A percentile compares a stretch with the other conserved stretches of the same genome.
Evolutionary conservation across 768 basidiomycete species (phyloP).

Genomic region (Mrakia gelida): DNA sequence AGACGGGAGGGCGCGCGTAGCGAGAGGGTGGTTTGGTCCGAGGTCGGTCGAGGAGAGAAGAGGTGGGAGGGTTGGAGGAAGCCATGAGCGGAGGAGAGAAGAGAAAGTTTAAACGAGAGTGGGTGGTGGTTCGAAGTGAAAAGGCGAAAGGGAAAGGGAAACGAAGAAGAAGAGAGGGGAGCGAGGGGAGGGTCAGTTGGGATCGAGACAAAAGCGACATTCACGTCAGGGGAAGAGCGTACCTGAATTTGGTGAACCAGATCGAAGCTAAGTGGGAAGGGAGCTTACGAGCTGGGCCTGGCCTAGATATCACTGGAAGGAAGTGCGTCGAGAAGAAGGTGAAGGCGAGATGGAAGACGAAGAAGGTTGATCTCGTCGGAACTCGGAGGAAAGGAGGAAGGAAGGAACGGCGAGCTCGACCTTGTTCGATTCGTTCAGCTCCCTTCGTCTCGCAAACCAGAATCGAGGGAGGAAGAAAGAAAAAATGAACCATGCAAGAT

Average conservation of each 20-base stretch:
- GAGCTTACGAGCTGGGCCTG: not conserved
- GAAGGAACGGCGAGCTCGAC: not conserved
- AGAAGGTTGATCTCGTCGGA: not conserved
- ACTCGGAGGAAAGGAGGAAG: not conserved
- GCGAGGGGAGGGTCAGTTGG: not conserved
- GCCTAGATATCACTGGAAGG: not conserved
- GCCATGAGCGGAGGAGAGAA: no score
- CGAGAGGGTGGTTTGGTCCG: not conserved
- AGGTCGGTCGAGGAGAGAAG: not conserved
- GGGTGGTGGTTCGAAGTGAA: not conserved
- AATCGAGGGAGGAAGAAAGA: not conserved
- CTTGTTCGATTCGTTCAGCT: not conserved
- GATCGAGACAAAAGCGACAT: not conserved
- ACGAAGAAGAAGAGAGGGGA: not conserved
- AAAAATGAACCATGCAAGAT: conserved; percentile 14
- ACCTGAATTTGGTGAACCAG: not conserved
- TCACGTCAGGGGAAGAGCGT: not conserved
- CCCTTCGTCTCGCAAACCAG: not conserved
- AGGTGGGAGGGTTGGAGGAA: not conserved
- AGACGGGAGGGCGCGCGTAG: not conserved
- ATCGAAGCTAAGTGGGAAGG: not conserved
- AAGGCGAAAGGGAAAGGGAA: not conserved
- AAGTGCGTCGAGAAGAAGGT: not conserved
- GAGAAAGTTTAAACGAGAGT: not conserved
- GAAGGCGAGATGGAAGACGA: no score